These are phyloP conservation scores for Malbranchea zuffiana DNA, from an alignment of 2,329 filamentous ascomycete genomes.

Conservation along the genomic window DNA sequence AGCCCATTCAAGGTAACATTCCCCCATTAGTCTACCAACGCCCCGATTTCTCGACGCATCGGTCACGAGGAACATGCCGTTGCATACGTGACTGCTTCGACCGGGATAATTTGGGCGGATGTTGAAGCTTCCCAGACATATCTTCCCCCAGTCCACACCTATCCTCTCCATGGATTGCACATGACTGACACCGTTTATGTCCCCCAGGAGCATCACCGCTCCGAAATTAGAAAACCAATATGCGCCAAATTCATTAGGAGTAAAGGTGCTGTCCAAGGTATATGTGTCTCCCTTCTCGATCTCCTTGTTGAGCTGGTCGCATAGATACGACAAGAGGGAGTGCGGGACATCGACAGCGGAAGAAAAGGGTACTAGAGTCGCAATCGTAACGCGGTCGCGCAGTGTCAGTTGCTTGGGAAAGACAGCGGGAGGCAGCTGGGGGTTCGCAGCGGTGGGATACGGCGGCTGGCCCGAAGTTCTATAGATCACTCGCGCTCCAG, in stretches of 20 bases:
- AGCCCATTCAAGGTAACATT: slow-evolving; percentile 66
- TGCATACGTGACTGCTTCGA: slow-evolving; percentile 77
- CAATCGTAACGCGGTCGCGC: slow-evolving; percentile 70
- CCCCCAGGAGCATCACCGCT: slow-evolving; percentile 75
- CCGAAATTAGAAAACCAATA: slow-evolving; percentile 92
- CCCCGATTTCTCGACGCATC: slow-evolving; percentile 62
- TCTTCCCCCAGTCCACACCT: slow-evolving; percentile 63
- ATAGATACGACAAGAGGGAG: slow-evolving; percentile 64
- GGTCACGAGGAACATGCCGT: slow-evolving; percentile 63
- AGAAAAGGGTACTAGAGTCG: slow-evolving; percentile 72
- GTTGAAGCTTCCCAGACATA: slow-evolving; percentile 83
- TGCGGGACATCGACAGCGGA: slow-evolving; percentile 65
- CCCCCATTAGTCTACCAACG: slow-evolving; percentile 64
- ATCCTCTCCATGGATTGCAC: slow-evolving; percentile 37
- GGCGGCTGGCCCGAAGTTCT: slow-evolving; percentile 56
- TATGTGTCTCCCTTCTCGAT: slow-evolving; percentile 89
- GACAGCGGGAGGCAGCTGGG: slow-evolving; percentile 58
- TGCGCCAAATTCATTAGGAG: slow-evolving; percentile 60
- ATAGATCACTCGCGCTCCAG: slow-evolving; percentile 58
- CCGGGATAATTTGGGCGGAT: slow-evolving; percentile 92
- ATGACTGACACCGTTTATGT: slow-evolving; percentile 53
- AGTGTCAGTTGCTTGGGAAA: slow-evolving; percentile 67
- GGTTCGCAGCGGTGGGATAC: slow-evolving; percentile 51
- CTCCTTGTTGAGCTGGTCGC: slow-evolving; percentile 75
- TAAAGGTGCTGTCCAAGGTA: slow-evolving; percentile 69